Evolutionary conservation across 768 basidiomycete species (phyloP).

Genomic region (Boletus rubropictus): DNA sequence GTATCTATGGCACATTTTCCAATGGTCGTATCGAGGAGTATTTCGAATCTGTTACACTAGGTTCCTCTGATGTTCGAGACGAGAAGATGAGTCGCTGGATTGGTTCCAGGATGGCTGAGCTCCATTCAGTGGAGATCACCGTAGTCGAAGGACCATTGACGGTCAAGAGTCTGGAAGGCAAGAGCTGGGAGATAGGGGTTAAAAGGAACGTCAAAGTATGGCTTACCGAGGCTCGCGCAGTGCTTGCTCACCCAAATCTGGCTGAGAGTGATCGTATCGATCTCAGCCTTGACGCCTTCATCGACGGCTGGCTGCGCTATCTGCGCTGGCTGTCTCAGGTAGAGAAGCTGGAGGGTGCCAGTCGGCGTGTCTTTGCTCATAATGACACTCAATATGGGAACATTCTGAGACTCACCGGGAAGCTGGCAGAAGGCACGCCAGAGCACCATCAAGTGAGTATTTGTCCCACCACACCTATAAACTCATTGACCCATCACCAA

Average conservation of each 20-base stretch:
- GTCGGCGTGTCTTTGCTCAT: slow-evolving; percentile 75
- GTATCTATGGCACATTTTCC: slow-evolving; percentile 89
- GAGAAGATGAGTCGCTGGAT: slow-evolving; percentile 77
- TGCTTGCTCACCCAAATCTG: slow-evolving; percentile 59
- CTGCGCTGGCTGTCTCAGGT: slow-evolving; percentile 59
- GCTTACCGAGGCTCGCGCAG: slow-evolving; percentile 65
- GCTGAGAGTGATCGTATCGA: slow-evolving; percentile 40
- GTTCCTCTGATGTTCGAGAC: slow-evolving; percentile 71
- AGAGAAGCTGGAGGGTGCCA: slow-evolving; percentile 54
- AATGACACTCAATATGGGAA: slow-evolving; percentile 98
- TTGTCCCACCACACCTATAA: not conserved
- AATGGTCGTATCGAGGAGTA: slow-evolving; percentile 97
- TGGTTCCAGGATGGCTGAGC: slow-evolving; percentile 90
- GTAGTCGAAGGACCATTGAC: slow-evolving; percentile 48
- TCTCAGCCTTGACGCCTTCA: slow-evolving; percentile 63
- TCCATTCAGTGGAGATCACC: slow-evolving; percentile 85
- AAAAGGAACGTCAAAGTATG: slow-evolving; percentile 66
- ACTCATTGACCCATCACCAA: slow-evolving; percentile 13
- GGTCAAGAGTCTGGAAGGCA: slow-evolving; percentile 36
- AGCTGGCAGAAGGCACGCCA: slow-evolving; percentile 48
- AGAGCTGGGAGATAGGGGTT: slow-evolving; percentile 52
- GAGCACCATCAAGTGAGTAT: slow-evolving; percentile 70
- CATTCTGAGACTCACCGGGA: slow-evolving; percentile 60
- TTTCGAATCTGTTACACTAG: slow-evolving; percentile 82
- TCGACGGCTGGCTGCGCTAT: slow-evolving; percentile 62